Evolutionary conservation across 2,329 filamentous ascomycete species (phyloP).

Genomic region (Ophiosphaerella korrae): DNA sequence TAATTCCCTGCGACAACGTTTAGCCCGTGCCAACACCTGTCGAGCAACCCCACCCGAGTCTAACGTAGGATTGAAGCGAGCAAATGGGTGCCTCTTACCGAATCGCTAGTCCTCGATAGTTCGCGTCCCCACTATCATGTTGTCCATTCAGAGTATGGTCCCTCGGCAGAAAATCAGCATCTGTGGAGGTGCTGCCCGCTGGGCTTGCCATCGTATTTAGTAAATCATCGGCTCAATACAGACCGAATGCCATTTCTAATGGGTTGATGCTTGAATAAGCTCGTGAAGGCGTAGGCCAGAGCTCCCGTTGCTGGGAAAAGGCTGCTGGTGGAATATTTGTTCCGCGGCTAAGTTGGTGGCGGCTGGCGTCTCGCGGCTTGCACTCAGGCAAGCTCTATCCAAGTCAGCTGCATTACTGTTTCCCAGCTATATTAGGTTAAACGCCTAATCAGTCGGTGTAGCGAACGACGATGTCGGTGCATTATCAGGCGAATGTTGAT

Average conservation of each 20-base stretch:
- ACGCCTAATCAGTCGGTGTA: conserved; percentile 16
- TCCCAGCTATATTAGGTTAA: conserved; percentile 5
- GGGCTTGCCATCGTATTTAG: conserved; percentile 22
- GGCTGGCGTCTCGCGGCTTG: conserved; percentile 7
- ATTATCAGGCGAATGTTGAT: conserved; percentile 18
- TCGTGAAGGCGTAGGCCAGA: conserved; percentile 26
- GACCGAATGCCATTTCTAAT: conserved; percentile 22
- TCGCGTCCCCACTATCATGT: conserved; percentile 12
- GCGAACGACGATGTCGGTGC: conserved; percentile 23
- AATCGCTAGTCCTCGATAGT: conserved; percentile 16
- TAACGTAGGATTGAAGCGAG: conserved; percentile 12
- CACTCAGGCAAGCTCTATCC: conserved; percentile 7
- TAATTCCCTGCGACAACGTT: conserved; percentile 17
- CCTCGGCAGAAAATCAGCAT: conserved; percentile 20
- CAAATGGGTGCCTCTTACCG: conserved; percentile 13
- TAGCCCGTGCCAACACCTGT: conserved; percentile 10
- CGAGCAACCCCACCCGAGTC: conserved; percentile 12
- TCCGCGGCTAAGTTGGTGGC: conserved; percentile 19
- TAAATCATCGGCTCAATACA: conserved; percentile 25
- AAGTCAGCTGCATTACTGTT: conserved; percentile 11
- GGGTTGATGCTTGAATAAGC: conserved; percentile 17
- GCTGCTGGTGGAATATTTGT: conserved; percentile 33
- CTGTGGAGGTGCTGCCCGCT: conserved; percentile 29
- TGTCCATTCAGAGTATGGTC: conserved; percentile 22
- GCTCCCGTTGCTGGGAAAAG: conserved; percentile 9